Base-by-base conservation (phyloP, 2,329 filamentous ascomycete species). In the Pleurostoma richardsiae region DNA sequence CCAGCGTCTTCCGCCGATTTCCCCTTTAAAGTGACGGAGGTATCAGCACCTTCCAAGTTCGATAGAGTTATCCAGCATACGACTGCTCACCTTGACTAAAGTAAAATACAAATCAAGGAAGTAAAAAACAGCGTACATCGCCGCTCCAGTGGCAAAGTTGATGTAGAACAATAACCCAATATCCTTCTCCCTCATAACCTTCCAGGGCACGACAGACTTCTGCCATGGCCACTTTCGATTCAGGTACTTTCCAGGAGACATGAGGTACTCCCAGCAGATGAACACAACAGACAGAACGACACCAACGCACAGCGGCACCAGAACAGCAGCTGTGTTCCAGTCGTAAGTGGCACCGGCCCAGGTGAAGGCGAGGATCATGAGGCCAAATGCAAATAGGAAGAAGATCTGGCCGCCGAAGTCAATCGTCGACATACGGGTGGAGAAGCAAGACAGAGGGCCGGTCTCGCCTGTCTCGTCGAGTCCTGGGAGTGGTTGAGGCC, bases 91-190 rank as follows among this genome's bases (percentile, higher is more conserved):
- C 33, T 36, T 36, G 33, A 36, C 33, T 36, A 36, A 36, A 3
- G 79, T 78, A 59, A 86, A 87, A 61, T 86, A 88, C 27, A 86
- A 73, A n/a, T 78, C 79, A 52, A 84, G 79, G 55, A 86, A 88
- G 62, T 87, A 88, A 51, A 86, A 42, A 3, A 48, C 68, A 27
- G 69, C 64, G 52, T 69, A 77, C 68, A 73, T 75, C 44, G 70
- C 72, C 54, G 79, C 75, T 3, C 83, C 83, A 0, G 76, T 76
- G 3, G 74, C 70, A 54, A 83, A 79, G 51, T 83, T 82, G 53
- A 84, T 72, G 49, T 77, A 76, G 49, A 80, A 76, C 10, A 87
- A 61, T n/a, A 86, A 66, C 0, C 72, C 68, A 2, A 81, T 76
- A 52, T 88, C 82, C 30, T 74, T 71, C 45, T 77, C 71, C 4